phyloP scores from a whole-genome alignment of 2,329 filamentous ascomycete genomes.

The Talaromyces funiculosus region DNA sequence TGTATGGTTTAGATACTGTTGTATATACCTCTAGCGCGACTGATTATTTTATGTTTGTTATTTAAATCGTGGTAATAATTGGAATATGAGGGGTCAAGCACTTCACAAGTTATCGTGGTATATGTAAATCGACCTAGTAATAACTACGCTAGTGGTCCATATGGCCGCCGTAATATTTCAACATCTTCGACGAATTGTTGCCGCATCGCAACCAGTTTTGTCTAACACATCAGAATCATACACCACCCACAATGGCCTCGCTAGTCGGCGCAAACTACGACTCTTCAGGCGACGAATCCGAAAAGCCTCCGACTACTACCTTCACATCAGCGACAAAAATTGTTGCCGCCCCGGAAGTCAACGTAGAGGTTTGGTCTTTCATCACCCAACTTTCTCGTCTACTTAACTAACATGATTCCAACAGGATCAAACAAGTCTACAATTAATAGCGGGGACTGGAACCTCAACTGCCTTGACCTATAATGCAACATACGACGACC shows the following conservation, averaged over 20 bases:
- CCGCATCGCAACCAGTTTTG: background rate
- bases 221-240: background rate
- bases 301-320: conserved; percentile 20
- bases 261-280: conserved; percentile 42
- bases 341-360: conserved; percentile 49
- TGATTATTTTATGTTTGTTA: background rate
- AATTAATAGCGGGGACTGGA: conserved; percentile 46
- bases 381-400: conserved; percentile 1
- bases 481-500: conserved; percentile 63
- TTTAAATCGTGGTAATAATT: background rate
- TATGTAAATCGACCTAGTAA: background rate
- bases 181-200: background rate
- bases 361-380: conserved; percentile 51
- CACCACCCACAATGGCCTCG: conserved; percentile 33
- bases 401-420: conserved; percentile 32
- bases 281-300: conserved; percentile 47
- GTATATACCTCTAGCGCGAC: conserved; percentile 14
- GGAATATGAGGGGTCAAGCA: background rate
- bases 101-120: background rate
- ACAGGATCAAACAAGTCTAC: conserved; percentile 47
- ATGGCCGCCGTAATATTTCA: conserved; percentile 12
- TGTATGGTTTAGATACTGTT: conserved; percentile 14
- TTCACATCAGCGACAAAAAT: conserved; percentile 33
- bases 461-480: conserved; percentile 47
- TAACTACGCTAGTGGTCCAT: conserved; percentile 1